Conservation (phyloP, 805 yeast genomes). For the Lipomyces spencermartinsiae region DNA sequence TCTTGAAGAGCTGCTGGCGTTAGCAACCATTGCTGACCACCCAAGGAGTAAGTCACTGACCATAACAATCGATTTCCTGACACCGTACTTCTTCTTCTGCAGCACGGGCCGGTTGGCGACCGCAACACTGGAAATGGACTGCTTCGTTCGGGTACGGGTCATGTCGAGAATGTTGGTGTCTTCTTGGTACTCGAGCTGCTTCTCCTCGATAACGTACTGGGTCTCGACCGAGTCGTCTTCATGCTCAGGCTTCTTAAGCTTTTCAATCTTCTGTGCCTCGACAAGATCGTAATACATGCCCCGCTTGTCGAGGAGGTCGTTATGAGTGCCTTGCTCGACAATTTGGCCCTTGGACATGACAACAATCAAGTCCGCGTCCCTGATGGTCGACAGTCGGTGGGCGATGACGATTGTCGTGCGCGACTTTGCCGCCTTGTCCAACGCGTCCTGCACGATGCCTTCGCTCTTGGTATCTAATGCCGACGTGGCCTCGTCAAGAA, state of each 20-base stretch:
- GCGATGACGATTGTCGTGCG: slow-evolving; percentile 81
- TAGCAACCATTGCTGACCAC: neutral
- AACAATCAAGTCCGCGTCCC: slow-evolving; percentile 62
- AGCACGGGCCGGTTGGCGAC: slow-evolving; percentile 3
- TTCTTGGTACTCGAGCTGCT: slow-evolving; percentile 18
- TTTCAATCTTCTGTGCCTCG: slow-evolving; percentile 46
- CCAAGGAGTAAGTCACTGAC: neutral
- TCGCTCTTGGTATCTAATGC: slow-evolving; percentile 69
- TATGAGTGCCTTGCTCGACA: slow-evolving; percentile 54
- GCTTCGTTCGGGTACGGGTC: slow-evolving; percentile 22
- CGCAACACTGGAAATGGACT: slow-evolving; percentile 28
- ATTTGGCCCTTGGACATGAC: slow-evolving; percentile 60
- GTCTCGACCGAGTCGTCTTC: neutral
- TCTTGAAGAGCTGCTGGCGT: neutral
- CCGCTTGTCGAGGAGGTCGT: slow-evolving; percentile 44
- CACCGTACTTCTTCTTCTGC: slow-evolving; percentile 2
- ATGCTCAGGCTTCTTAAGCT: slow-evolving; percentile 13
- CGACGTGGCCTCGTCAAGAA: slow-evolving; percentile 71
- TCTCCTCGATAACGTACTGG: slow-evolving; percentile 3
- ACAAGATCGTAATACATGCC: slow-evolving; percentile 48
- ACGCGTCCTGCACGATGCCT: slow-evolving; percentile 62
- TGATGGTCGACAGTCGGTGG: slow-evolving; percentile 85
- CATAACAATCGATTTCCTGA: slow-evolving; percentile 7
- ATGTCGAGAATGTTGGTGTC: slow-evolving; percentile 30
- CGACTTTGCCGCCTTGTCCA: slow-evolving; percentile 44